Evolutionary conservation across 116 monocot genomes (phyloP), one percentile per base, ranked within the genome.

Genomic region (Posidonia oceanica): DNA sequence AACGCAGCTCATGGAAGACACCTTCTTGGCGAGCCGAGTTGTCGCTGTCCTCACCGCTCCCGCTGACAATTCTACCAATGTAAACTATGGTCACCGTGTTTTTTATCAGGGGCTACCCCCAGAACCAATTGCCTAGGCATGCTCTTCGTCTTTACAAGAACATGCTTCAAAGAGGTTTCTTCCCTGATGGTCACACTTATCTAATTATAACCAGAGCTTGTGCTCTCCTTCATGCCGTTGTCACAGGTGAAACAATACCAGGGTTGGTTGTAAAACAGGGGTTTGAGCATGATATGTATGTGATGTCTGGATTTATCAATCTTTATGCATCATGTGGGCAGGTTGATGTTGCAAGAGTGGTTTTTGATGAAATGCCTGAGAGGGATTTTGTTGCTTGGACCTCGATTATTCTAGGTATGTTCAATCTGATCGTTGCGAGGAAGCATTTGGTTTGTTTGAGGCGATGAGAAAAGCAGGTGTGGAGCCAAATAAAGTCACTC

Each of bases 101-200:
- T 77, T 86, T 66, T 79, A 89, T 93, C 36, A 86, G 29, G 86
- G 16, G 89, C 80, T 51, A n/a, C n/a, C n/a, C n/a, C n/a, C n/a
- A n/a, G n/a, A 86, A 76, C 54, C 40, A 60, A 66, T 52, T 83
- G 65, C 74, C 84, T 14, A 81, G 81, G 53, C 83, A 93, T 65
- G 89, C 86, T 53, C 81, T 36, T 36, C 21, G 22, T 17, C 67
- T 86, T 55, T 89, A 86, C 44, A 39, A 59, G 4, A 21, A 89
- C 71, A 89, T 93, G 88, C 77, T 54, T 74, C 73, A 69, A 59
- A 75, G 60, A 21, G 77, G 72, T 21, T 37, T 69, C 36, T 37
- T 64, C 59, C 77, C 85, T 38, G 85, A 85, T 54, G 76, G 74
- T 60, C 74, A 82, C 61, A 82, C 85, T 2, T 71, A 56, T 17